Base-by-base conservation (phyloP, 2,329 filamentous ascomycete species). In the Phialemoniopsis sp. region DNA sequence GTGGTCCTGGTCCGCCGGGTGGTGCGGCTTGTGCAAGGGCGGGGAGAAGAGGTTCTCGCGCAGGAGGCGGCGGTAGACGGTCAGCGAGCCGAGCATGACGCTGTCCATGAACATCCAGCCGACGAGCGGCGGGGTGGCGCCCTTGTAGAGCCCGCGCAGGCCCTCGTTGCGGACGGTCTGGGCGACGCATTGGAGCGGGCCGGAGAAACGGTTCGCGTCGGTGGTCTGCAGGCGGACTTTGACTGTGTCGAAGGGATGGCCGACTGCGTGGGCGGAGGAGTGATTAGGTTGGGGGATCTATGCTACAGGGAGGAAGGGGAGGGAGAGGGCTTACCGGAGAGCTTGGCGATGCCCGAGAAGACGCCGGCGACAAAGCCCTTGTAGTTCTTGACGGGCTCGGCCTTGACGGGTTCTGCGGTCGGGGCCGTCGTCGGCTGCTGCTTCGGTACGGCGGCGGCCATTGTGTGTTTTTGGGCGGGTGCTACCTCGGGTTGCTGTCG, bases 101-200 rank as follows among this genome's bases (percentile, higher is more conserved):
- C 70, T 76, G 68, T 98, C 93, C 91, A 97, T 97, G 56, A 94
- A 88, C 86, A 97, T 95, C 93, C 93, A 97, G 52, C 93, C 93
- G 37, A 96, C 80, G 36, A 97, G 72, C 38, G 93, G 93, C 40
- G 91, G 91, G 19, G 87, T 88, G 10, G 89, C 89, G 53, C 91
- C 90, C 68, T 97, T 98, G 75, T 97, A 98, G 32, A 98, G 71
- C 4, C 89, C 93, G 37, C 74, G 66, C 34, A 94, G 66, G 35
- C 91, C 91, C 63, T 98, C 93, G 58, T 89, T 85, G 44, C 85
- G 80, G 19, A 97, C 49, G 9, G 93, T 98, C 60, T 91, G 84
- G 40, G 86, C 62, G 9, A 95, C 68, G 58, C 93, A 97, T 61
- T 95, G 83, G 26, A 95, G 60, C 1, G 93, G 90, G 0, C 93